Percentiles rank a stretch among this genome's conserved stretches.
Evolutionary conservation across 176 grass and related monocot species (phyloP).

Genomic region (Elaeis guineensis): DNA sequence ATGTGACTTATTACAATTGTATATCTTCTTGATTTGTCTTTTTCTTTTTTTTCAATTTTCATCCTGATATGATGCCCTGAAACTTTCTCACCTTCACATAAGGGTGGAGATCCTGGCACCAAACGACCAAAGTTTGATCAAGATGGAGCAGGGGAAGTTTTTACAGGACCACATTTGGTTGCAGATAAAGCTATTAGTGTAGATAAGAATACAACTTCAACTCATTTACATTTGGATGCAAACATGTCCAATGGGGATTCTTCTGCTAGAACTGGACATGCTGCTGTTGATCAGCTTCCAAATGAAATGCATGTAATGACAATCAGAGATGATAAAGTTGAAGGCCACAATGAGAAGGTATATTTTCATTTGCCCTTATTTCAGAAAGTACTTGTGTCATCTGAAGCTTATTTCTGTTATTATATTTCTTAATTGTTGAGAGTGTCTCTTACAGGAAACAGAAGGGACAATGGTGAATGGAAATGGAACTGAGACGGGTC

Average conservation of each 20-base stretch:
- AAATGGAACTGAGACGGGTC: conserved; percentile 4
- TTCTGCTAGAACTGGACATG: conserved; percentile 1
- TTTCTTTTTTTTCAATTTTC: background rate
- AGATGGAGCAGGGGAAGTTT: conserved; percentile 3
- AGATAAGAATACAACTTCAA: background rate
- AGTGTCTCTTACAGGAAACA: background rate
- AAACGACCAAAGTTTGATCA: conserved; percentile 7
- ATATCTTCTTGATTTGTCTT: background rate
- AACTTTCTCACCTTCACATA: background rate
- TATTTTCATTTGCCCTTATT: background rate
- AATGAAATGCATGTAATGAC: conserved; percentile 16
- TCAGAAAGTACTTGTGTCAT: background rate
- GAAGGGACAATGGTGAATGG: conserved; percentile 3
- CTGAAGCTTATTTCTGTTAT: background rate
- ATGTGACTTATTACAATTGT: too few relatives aligned
- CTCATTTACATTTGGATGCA: background rate
- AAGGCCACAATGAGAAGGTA: conserved; percentile 9
- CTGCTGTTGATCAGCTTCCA: background rate
- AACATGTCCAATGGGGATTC: background rate
- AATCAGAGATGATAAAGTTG: conserved; percentile 17
- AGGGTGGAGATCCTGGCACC: conserved; percentile 6
- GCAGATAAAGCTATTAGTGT: background rate
- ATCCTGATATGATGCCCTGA: background rate
- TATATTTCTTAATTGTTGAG: background rate
- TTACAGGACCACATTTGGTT: background rate